Conservation (phyloP, 2,329 filamentous ascomycete species). For the Nannizziopsis arthrosporioides region DNA sequence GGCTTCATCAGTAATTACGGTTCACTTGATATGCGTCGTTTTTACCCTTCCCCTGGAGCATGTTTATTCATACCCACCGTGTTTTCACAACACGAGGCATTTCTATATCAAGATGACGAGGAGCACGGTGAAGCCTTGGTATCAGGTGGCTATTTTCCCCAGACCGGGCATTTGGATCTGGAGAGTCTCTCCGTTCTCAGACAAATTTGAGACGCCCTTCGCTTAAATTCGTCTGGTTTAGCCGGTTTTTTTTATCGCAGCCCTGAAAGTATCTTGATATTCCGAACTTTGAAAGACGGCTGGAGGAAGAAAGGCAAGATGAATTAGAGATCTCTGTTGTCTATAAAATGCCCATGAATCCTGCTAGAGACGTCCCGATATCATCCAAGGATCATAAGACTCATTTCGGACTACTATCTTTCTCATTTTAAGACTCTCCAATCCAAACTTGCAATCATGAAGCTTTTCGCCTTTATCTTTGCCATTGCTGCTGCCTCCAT, state of each 20-base stretch:
- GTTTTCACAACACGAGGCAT: not conserved
- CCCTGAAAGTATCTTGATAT: not conserved
- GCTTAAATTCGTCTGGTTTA: not conserved
- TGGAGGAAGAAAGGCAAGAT: too few species aligned
- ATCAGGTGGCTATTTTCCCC: not conserved
- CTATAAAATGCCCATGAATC: constrained; percentile 6
- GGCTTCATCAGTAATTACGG: not conserved
- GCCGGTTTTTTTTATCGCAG: not conserved
- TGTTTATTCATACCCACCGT: not conserved
- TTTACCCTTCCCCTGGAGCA: not conserved
- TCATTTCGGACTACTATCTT: not conserved
- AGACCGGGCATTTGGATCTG: not conserved
- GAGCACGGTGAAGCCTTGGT: not conserved
- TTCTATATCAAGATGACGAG: not conserved
- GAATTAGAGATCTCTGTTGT: not conserved
- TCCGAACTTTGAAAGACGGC: too few species aligned
- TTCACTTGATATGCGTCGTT: not conserved
- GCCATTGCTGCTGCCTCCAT: constrained; percentile 33
- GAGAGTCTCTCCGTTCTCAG: constrained; percentile 4
- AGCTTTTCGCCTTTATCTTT: constrained; percentile 35
- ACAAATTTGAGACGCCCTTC: not conserved
- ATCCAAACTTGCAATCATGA: constrained; percentile 32
- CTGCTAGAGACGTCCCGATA: not conserved
- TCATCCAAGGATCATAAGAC: not conserved
- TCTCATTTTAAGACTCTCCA: not conserved